Base-by-base conservation (phyloP, 148 eudicot genomes). In the Vaccinium macrocarpon region DNA sequence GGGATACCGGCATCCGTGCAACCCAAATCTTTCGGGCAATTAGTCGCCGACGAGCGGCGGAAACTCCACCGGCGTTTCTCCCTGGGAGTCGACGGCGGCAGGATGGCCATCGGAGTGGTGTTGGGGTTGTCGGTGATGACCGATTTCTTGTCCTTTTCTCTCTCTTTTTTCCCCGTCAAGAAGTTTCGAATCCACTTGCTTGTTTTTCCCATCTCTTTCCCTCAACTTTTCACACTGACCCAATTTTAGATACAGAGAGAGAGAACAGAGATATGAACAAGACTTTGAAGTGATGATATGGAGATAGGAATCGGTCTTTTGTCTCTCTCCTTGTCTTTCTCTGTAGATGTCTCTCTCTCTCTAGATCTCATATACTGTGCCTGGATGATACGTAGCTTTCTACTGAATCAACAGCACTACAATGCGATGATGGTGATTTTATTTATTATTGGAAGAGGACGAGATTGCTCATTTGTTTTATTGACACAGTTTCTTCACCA, bases 51-150 rank as follows among this genome's bases (percentile, higher is more conserved):
- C 1, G 96, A 93, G 48, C 99, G 82, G 11, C 99, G 88, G 77
- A 96, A 96, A 84, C 99, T 94, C 99, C 99, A 96, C 80, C 99
- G 81, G 75, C 88, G 88, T 82, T 94, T 96, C 84, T 96, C 99
- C 79, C 92, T 96, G 0, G 99, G 97, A 15, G 93, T 93, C 0
- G 93, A 82, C 6, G 93, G 90, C 1, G 88, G 92, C 0, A 85
- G 90, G 48, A 84, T 79, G n/a, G 88, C 83, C 3, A 85, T 84
- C 53, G 93, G 87, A 1, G 92, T 88, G 2, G 93, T 52, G 1
- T 82, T 29, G 27, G 84, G 86, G 82, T 84, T 84, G 27, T 82
- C 90, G 49, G 14, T 66, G 29, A 55, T 59, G 9, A 5, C 71
- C 12, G 81, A 32, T 8, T 73, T 88, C 59, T 81, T 78, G 19